Base-by-base conservation (phyloP, 2,329 filamentous ascomycete species). In the Xylaria sp. region DNA sequence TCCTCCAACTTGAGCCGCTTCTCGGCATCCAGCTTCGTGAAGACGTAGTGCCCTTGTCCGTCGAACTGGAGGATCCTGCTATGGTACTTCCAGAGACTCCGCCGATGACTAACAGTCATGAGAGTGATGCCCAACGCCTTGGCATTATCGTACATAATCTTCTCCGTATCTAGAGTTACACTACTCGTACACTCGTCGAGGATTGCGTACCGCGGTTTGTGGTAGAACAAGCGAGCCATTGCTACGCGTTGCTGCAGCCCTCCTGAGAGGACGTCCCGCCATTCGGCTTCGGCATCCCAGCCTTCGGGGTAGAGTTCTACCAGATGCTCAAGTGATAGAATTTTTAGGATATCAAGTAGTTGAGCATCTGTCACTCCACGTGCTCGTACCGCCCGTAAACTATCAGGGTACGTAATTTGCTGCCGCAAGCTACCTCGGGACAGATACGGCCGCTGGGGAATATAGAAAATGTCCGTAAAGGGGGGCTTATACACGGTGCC, bases 71-170 rank as follows among this genome's bases (percentile, higher is more conserved):
- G 81, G 70, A 99, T 98, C 81, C 91, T 92, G 74, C 90, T 92
- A 80, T 99, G 96, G 80, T 99, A 98, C 81, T 96, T 94, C 96
- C 96, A 99, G 75, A 99, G 81, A 82, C 93, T 97, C 71, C 94
- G 85, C 9, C 96, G 86, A 80, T 99, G 96, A 73, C 91, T 94
- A 28, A 99, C 96, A 0, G 96, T 99, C 93, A 99, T 98, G 72
- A 99, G 87, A 0, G 96, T 98, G 76, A 98, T 96, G 3, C 93
- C 94, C 20, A 98, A 83, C 20, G 88, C 86, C 85, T 99, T 98
- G 60, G 96, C 96, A 65, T 94, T 94, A 75, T 98, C 95, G 81
- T 99, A 99, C 94, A 99, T 98, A 78, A 94, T 88, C 79, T 94
- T 92, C 78, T 99, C 96, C 70, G 94, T 94, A 75, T 98, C 95